Evolutionary conservation across 306 rosid species (phyloP), one percentile per base, ranked within the genome.

Genomic region (Cyclanthera cordifolia): DNA sequence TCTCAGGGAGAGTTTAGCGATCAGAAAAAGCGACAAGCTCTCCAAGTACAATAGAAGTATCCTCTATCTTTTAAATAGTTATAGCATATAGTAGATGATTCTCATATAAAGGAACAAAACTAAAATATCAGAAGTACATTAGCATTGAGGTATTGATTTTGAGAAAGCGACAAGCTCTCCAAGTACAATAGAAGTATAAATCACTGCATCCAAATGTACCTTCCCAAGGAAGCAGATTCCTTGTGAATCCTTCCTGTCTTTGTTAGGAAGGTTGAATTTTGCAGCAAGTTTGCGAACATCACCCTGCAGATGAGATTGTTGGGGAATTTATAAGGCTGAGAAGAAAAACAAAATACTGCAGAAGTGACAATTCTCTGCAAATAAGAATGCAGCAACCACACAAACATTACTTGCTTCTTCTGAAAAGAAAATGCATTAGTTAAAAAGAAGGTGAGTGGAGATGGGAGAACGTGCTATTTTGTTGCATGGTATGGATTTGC

Each of bases 191-290:
- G 11, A 51, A 16, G 49, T n/a, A n/a, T 69, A 8, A 49, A 48
- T 20, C 59, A 32, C 43, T 2, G 10, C 49, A 50, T 34, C 48
- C 6, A 5, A 45, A 56, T 27, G 68, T 79, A 93, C 98, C 98
- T 93, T 89, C 67, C 98, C 98, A 55, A 93, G 86, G 84, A 87
- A 93, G 81, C 98, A 93, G 82, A 93, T 89, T 79, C 98, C 98
- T 81, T 89, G 98, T 19, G 98, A 93, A 80, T 93, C 98, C 84
- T 84, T 93, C 77, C 96, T 86, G 70, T 84, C 90, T 79, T 87
- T 93, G 63, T 93, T 93, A 24, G 95, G 96, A 21, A 93, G 80
- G 85, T 87, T 87, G 76, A 89, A 90, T 73, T 72, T 74, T 43
- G 78, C 78, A n/a, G 95, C 98, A 77, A 92, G 95, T 75, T 67